Conservation (phyloP, 805 yeast species). For the Osmozyma mogii region DNA sequence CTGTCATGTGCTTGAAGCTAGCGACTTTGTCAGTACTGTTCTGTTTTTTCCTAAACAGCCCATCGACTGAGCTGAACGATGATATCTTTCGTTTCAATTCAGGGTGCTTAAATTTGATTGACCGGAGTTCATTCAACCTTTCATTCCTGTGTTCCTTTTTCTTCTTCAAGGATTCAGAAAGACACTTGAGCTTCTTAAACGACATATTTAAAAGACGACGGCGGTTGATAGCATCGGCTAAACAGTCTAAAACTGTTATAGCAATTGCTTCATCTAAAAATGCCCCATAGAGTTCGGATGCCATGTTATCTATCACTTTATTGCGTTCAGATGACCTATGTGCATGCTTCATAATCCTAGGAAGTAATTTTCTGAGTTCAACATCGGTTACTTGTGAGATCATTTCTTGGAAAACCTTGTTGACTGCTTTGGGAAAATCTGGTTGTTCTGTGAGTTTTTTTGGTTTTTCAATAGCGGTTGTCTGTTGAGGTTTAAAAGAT, state of each 20-base stretch:
- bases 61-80: conserved; percentile 1
- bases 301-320: conserved; percentile 27
- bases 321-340: conserved; percentile 15
- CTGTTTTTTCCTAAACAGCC: background rate
- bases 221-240: conserved; percentile 37
- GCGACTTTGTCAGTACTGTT: conserved; percentile 5
- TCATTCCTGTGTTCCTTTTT: conserved; percentile 22
- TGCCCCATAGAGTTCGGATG: conserved; percentile 48
- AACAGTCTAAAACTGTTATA: conserved; percentile 30
- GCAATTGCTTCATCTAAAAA: conserved; percentile 53
- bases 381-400: conserved; percentile 14
- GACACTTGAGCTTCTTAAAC: conserved; percentile 22
- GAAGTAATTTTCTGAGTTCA: conserved; percentile 19
- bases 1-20: conserved; percentile 7
- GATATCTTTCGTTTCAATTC: conserved; percentile 14
- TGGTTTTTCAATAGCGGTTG: no score
- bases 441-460: conserved; percentile 19
- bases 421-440: conserved; percentile 21
- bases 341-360: conserved; percentile 16
- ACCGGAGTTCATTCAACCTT: conserved; percentile 24
- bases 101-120: conserved; percentile 16
- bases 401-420: conserved; percentile 14
- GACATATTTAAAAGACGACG: conserved; percentile 20
- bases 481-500: no score
- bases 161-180: conserved; percentile 17